Conservation (phyloP, 2,329 filamentous ascomycete species). For the Sarocladiaceae sp. region DNA sequence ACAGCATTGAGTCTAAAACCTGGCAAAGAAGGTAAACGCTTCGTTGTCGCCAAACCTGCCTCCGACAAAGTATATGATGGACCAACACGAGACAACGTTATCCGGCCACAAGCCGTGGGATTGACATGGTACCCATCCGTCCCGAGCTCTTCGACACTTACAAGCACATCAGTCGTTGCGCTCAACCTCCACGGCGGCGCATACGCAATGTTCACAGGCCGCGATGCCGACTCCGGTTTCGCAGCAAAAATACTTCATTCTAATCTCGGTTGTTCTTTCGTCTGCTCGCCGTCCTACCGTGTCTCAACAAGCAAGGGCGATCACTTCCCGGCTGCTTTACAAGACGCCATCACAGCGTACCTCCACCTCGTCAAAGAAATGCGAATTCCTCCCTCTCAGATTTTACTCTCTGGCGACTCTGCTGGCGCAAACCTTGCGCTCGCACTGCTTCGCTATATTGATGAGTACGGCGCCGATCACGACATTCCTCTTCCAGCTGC, state of each 20-base stretch:
- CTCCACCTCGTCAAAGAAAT: conserved; percentile 18
- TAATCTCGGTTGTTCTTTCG: conserved; percentile 16
- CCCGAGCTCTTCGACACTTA: neutral
- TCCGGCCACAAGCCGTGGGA: neutral
- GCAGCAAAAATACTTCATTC: conserved; percentile 18
- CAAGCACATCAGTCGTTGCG: neutral
- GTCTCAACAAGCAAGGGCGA: conserved; percentile 14
- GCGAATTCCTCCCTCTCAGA: conserved; percentile 16
- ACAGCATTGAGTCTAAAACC: neutral
- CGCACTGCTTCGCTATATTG: conserved; percentile 25
- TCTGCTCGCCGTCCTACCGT: conserved; percentile 25
- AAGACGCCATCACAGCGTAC: conserved; percentile 27
- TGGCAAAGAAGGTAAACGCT: neutral
- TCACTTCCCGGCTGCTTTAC: conserved; percentile 25
- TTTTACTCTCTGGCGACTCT: conserved; percentile 27
- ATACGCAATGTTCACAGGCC: conserved; percentile 24
- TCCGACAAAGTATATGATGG: neutral
- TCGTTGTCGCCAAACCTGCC: neutral
- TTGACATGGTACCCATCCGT: neutral
- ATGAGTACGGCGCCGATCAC: conserved; percentile 9
- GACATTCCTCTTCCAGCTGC: conserved; percentile 16
- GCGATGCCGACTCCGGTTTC: conserved; percentile 22
- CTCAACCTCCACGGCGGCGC: conserved; percentile 28
- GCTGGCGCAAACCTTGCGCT: conserved; percentile 26
- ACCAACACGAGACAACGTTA: neutral